Conservation (phyloP, 169 alveolate species). For the Eimeria brunetti region DNA sequence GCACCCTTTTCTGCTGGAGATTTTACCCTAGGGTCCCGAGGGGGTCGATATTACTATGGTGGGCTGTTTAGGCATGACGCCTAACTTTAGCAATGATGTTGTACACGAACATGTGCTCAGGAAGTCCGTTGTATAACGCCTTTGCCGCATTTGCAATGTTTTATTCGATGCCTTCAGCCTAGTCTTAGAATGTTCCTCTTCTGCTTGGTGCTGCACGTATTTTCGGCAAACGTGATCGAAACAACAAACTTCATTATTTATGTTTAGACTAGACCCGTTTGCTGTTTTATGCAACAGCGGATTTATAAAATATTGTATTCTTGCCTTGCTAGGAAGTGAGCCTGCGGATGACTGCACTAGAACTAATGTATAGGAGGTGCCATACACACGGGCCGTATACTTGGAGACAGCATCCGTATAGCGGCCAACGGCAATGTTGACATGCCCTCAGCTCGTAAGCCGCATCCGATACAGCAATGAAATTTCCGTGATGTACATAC, state of each 20-base stretch:
- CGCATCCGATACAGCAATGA: not conserved
- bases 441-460: not conserved
- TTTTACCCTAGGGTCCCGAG: not conserved
- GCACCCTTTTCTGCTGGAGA: not conserved
- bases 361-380: not conserved
- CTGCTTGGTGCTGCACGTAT: not conserved
- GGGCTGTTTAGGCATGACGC: not conserved
- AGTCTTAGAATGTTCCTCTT: not conserved
- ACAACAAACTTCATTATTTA: not conserved
- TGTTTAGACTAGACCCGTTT: not conserved
- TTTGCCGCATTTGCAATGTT: not conserved
- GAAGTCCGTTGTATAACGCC: slow-evolving; percentile 1
- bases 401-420: not conserved
- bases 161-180: not conserved
- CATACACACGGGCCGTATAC: not conserved
- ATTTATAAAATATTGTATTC: not conserved
- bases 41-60: not conserved
- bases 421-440: not conserved
- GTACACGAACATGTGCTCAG: not conserved
- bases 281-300: not conserved
- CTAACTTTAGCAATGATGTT: not conserved
- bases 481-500: not conserved
- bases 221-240: not conserved
- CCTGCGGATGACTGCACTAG: not conserved
- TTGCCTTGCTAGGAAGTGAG: not conserved